These are phyloP conservation scores for Floccularia luteovirens DNA, from an alignment of 768 basidiomycete species.

Conservation along the genomic window DNA sequence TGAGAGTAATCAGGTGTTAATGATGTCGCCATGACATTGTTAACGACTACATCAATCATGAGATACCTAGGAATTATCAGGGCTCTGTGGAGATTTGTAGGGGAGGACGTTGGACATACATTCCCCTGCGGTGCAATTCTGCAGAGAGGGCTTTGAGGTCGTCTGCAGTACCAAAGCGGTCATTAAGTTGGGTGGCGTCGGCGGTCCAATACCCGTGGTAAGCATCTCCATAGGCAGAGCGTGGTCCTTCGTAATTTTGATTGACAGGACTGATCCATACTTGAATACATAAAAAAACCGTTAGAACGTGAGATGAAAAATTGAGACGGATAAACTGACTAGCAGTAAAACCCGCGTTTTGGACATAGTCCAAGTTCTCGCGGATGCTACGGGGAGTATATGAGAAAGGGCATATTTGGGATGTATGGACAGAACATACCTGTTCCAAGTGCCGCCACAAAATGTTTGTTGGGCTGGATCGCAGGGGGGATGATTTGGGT, in stretches of 20 bases:
- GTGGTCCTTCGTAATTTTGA: conserved; percentile 68
- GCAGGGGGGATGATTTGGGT: conserved; percentile 45
- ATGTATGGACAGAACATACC: conserved; percentile 21
- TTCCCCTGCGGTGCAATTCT: conserved; percentile 61
- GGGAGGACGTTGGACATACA: conserved; percentile 32
- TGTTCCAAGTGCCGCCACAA: conserved; percentile 86
- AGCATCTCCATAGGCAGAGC: conserved; percentile 69
- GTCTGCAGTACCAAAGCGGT: conserved; percentile 61
- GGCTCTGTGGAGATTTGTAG: conserved; percentile 2
- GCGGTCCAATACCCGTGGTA: conserved; percentile 86
- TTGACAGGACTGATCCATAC: conserved; percentile 84
- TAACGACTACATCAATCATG: conserved; percentile 83
- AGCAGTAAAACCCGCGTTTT: conserved; percentile 77
- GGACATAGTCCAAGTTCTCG: conserved; percentile 79
- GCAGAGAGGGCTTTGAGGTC: conserved; percentile 63
- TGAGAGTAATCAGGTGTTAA: conserved; percentile 54
- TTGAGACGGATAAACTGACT: conserved; percentile 23
- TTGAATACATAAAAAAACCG: conserved; percentile 11
- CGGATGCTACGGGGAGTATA: conserved; percentile 33
- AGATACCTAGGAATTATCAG: conserved; percentile 39
- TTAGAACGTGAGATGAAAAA: conserved; percentile 1
- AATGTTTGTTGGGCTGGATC: conserved; percentile 55
- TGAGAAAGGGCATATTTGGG: not conserved
- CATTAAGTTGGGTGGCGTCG: conserved; percentile 60
- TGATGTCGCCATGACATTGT: conserved; percentile 76